These are phyloP conservation scores for Spathaspora passalidarum DNA, from an alignment of 805 yeast species.

Conservation along the genomic window DNA sequence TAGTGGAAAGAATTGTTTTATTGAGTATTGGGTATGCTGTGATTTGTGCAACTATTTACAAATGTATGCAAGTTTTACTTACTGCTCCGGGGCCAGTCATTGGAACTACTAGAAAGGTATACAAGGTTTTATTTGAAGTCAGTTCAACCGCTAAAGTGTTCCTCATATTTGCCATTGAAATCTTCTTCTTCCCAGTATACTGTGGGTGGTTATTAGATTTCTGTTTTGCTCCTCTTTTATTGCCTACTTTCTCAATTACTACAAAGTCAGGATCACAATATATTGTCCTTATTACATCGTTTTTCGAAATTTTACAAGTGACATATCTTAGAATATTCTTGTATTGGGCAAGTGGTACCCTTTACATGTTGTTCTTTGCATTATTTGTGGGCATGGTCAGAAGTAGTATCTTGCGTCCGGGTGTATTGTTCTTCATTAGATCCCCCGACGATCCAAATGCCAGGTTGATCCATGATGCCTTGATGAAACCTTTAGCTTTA, in stretches of 20 bases:
- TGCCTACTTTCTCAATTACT: constrained; percentile 12
- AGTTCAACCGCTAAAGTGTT: constrained; percentile 71
- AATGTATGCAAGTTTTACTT: constrained; percentile 26
- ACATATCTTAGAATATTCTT: constrained; percentile 20
- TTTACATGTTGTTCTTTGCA: constrained; percentile 86
- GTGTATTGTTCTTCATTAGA: constrained; percentile 86
- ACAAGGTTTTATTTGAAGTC: constrained; percentile 51
- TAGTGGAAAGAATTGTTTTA: constrained; percentile 35
- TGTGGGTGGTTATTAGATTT: constrained; percentile 80
- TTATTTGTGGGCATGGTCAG: constrained; percentile 83
- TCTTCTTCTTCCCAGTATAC: constrained; percentile 79
- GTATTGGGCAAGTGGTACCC: constrained; percentile 73
- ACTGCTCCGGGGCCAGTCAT: constrained; percentile 42
- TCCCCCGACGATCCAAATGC: constrained; percentile 94
- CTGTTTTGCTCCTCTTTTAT: constrained; percentile 58
- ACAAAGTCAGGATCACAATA: constrained; percentile 7
- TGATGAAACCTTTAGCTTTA: constrained; percentile 67
- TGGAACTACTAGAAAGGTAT: constrained; percentile 51
- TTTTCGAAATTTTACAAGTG: constrained; percentile 14
- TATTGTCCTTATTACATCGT: constrained; percentile 21
- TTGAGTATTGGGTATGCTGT: constrained; percentile 33
- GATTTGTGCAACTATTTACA: constrained; percentile 21
- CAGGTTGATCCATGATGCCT: constrained; percentile 80
- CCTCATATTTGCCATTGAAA: constrained; percentile 70
- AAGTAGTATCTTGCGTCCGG: constrained; percentile 69